Percentiles rank a stretch among this genome's conserved stretches.
Evolutionary conservation across 257 asterid genomes (phyloP).

Genomic region (Salvia miltiorrhiza): DNA sequence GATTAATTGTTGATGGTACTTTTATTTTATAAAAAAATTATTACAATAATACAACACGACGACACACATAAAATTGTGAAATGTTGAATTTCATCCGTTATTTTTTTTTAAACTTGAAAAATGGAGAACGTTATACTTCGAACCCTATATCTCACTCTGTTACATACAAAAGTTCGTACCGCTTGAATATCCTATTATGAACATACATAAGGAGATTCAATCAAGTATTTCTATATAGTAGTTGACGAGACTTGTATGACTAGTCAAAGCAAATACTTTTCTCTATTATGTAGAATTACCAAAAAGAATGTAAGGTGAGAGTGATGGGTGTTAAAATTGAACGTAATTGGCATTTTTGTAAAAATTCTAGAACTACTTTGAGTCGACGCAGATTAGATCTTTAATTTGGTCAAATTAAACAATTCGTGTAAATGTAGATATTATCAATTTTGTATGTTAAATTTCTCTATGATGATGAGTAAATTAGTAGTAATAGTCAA

Average conservation of each 20-base stretch:
- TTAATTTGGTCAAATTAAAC: neutral
- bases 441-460: neutral
- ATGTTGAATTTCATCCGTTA: no score
- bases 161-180: no score
- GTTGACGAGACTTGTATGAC: neutral
- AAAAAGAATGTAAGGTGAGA: neutral
- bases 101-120: no score
- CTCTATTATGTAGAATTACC: neutral
- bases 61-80: no score
- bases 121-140: no score
- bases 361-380: neutral
- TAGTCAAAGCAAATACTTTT: conserved; percentile 2
- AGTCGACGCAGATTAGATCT: neutral
- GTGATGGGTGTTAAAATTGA: neutral
- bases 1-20: no score
- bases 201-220: no score
- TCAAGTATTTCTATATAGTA: neutral
- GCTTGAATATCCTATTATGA: no score
- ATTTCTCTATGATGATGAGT: neutral
- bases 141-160: no score
- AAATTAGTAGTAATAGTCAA: neutral
- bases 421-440: neutral
- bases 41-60: no score
- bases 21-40: no score
- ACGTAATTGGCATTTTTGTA: neutral